Percentiles rank a stretch among this genome's conserved stretches.
Conservation (phyloP, 1,284 basidiomycete genomes). For the Austropuccinia psidii region DNA sequence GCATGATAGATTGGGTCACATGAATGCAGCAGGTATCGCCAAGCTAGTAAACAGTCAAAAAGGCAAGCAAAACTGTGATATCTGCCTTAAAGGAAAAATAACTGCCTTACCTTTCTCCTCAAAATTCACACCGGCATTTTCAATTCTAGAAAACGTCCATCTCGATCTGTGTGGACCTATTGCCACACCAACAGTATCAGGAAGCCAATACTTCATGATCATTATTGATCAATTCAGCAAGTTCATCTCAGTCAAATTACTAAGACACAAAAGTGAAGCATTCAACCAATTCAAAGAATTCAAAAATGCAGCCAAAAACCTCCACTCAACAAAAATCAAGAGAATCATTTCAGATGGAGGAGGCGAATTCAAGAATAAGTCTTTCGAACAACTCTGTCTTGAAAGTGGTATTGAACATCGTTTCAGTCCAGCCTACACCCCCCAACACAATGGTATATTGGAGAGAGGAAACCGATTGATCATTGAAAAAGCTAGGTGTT, state of each 20-base stretch:
- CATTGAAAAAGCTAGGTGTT: background rate
- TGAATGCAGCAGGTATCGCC: too few relatives aligned
- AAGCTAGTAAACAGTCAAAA: too few relatives aligned
- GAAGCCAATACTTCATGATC: background rate
- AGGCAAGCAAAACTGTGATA: too few relatives aligned
- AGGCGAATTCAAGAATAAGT: background rate
- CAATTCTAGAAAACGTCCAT: background rate
- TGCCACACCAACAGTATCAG: background rate
- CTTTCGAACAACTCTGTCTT: background rate
- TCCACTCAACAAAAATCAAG: background rate
- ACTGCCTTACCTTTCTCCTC: background rate
- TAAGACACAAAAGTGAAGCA: constrained; percentile 1
- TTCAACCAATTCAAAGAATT: background rate
- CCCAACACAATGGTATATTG: background rate
- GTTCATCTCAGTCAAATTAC: background rate
- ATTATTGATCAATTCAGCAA: background rate
- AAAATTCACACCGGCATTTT: background rate
- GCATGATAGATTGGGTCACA: too few relatives aligned
- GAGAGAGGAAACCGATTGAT: background rate
- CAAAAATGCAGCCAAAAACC: background rate
- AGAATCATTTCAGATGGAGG: background rate
- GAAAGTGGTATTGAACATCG: background rate
- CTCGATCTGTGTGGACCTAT: background rate
- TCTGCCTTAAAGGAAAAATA: too few relatives aligned
- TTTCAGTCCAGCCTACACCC: background rate